Base-by-base conservation (phyloP, 2,329 filamentous ascomycete genomes). In the Verticillium nonalfalfae region DNA sequence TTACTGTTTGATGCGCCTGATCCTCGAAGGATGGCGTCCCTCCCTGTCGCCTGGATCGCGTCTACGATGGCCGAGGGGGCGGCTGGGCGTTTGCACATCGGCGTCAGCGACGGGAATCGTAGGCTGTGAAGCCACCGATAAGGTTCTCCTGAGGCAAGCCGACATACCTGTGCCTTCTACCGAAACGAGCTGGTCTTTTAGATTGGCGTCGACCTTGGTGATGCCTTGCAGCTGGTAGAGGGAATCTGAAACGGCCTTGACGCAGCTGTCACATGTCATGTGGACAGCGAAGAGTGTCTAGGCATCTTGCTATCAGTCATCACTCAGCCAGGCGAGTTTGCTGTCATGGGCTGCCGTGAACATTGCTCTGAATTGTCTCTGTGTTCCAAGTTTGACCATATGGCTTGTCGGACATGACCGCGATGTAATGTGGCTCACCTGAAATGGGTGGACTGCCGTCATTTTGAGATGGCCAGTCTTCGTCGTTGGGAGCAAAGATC, bases 271-370 rank as follows among this genome's bases (percentile, higher is more conserved):
- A 79, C 95, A 98, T 77, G 88, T 92, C 81, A 98, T 88, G 60
- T 93, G 93, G 68, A 98, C 95, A 66, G 94, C 93, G 76, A 98
- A 98, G 66, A 94, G 89, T 64, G 94, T 96, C 90, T 98, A 69
- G 62, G 66, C 60, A 59, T 69, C 75, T 72, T 74, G 73, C 74
- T 13, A 18, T 76, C 70, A 76, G 74, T 31, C 26, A 31, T 4
- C 26, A 5, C 26, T 31, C 26, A 31, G 26, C 26, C 26, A 31
- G 5, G 26, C 26, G 26, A 31, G 26, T 31, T 31, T 31, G 26
- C 26, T 31, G 26, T 31, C 5, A 5, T 31, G 26, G 26, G 5
- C 26, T 31, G 26, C 3, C 18, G 13, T 52, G 45, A 21, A 21
- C 21, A 7, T 52, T 26, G 45, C 45, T 18, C 3, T 52, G 18